A percentile compares a stretch with the other conserved stretches of the same genome.
Evolutionary conservation across 768 basidiomycete genomes (phyloP).

Genomic region (Boletus rubescentipes): DNA sequence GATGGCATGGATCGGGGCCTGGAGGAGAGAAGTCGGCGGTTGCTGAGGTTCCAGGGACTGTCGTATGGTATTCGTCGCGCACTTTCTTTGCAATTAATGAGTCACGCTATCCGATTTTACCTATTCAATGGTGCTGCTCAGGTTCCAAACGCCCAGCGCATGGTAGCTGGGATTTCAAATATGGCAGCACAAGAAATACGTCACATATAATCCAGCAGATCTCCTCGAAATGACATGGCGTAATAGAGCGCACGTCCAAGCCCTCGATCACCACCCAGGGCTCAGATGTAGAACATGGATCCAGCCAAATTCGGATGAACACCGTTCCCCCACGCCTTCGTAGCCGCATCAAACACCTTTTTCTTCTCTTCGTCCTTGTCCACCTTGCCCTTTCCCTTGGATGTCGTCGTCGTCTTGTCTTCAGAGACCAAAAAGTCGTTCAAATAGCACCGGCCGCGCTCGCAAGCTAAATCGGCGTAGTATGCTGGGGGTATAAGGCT

Average conservation of each 20-base stretch:
- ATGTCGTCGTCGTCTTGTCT: conserved; percentile 44
- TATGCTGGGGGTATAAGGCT: conserved; percentile 79
- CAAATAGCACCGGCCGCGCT: conserved; percentile 73
- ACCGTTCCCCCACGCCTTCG: conserved; percentile 50
- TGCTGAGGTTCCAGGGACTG: conserved; percentile 17
- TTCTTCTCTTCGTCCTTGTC: conserved; percentile 30
- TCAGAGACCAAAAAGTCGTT: conserved; percentile 65
- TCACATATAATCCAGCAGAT: not conserved
- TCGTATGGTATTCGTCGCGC: conserved; percentile 1
- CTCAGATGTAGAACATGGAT: conserved; percentile 76
- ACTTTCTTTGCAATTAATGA: not conserved
- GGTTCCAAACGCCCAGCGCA: not conserved
- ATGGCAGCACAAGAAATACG: not conserved
- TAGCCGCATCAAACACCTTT: conserved; percentile 22
- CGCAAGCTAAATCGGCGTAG: conserved; percentile 81
- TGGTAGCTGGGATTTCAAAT: not conserved
- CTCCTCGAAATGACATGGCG: not conserved
- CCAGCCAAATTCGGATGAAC: conserved; percentile 56
- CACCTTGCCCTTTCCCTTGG: conserved; percentile 33
- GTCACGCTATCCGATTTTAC: not conserved
- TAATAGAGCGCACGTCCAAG: not conserved
- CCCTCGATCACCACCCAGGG: not conserved
- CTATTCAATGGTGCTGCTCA: not conserved
- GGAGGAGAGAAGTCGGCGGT: conserved; percentile 38
- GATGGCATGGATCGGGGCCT: conserved; percentile 68